Evolutionary conservation across 2,329 filamentous ascomycete species (phyloP).

Genomic region (Alternaria triticimaculans): DNA sequence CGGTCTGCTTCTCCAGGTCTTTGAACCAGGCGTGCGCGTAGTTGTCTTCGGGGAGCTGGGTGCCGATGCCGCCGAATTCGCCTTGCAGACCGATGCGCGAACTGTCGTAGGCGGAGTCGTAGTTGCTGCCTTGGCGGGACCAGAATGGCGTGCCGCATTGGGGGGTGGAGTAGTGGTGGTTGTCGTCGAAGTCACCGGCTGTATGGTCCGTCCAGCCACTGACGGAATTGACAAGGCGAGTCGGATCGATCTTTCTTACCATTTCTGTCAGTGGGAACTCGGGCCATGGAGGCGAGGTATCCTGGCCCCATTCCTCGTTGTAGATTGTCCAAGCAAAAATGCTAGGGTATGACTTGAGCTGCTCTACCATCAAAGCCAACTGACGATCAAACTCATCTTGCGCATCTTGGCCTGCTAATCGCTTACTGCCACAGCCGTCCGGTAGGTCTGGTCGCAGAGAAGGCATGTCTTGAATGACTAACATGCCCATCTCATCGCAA

Average conservation of each 20-base stretch:
- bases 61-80: slow-evolving; percentile 73
- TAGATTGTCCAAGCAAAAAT: slow-evolving; percentile 73
- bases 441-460: slow-evolving; percentile 52
- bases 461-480: slow-evolving; percentile 77
- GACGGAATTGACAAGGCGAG: slow-evolving; percentile 67
- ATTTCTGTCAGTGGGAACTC: slow-evolving; percentile 64
- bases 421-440: slow-evolving; percentile 17
- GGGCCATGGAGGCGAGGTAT: slow-evolving; percentile 51
- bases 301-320: slow-evolving; percentile 73
- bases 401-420: slow-evolving; percentile 47
- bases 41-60: slow-evolving; percentile 60
- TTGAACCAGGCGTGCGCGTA: slow-evolving; percentile 70
- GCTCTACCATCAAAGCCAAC: slow-evolving; percentile 65
- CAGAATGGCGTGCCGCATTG: slow-evolving; percentile 75
- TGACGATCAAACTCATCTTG: slow-evolving; percentile 71
- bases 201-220: slow-evolving; percentile 74
- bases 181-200: slow-evolving; percentile 70
- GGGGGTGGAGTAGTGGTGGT: slow-evolving; percentile 74
- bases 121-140: slow-evolving; percentile 61
- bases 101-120: slow-evolving; percentile 59
- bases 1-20: slow-evolving; percentile 63
- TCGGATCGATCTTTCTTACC: slow-evolving; percentile 66
- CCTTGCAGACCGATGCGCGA: slow-evolving; percentile 71
- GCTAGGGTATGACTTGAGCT: slow-evolving; percentile 69
- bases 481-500: slow-evolving; percentile 69